Conservation (phyloP, 331 rosid species). For the Acacia pycnantha region DNA sequence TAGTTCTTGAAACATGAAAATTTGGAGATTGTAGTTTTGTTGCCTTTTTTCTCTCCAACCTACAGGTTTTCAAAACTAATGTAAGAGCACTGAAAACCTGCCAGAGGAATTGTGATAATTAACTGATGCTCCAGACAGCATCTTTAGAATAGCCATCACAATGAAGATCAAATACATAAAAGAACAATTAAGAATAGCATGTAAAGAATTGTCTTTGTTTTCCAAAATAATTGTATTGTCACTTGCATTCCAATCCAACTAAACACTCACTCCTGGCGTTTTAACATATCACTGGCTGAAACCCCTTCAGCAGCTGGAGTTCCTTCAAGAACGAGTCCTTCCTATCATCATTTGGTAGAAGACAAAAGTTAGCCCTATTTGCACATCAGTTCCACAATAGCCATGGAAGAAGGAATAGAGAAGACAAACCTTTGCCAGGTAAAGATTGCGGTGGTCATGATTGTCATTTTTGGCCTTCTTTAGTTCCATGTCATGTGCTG, state of each 20-base stretch:
- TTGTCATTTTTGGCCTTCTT: slow-evolving; percentile 68
- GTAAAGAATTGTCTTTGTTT: slow-evolving; percentile 18
- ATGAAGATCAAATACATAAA: slow-evolving; percentile 20
- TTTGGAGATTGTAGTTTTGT: slow-evolving; percentile 95
- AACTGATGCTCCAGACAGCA: not conserved
- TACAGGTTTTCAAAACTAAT: slow-evolving; percentile 29
- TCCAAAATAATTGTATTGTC: not conserved
- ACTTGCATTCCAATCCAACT: slow-evolving; percentile 15
- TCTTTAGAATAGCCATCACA: slow-evolving; percentile 1
- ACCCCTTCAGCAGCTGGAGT: slow-evolving; percentile 97
- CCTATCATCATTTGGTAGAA: slow-evolving; percentile 51
- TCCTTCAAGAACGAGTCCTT: slow-evolving; percentile 84
- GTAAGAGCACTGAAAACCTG: slow-evolving; percentile 26
- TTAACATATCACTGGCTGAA: slow-evolving; percentile 75
- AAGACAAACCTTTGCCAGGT: slow-evolving; percentile 76
- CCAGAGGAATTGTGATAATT: slow-evolving; percentile 11
- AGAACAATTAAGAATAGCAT: not conserved
- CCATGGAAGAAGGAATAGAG: not conserved
- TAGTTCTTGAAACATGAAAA: slow-evolving; percentile 86
- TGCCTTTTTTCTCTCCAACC: slow-evolving; percentile 70
- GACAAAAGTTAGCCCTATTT: slow-evolving; percentile 30
- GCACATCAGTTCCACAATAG: slow-evolving; percentile 19
- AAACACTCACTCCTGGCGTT: slow-evolving; percentile 78
- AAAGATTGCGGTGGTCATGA: slow-evolving; percentile 83
- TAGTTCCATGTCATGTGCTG: slow-evolving; percentile 85